Percentiles rank a stretch among this genome's conserved stretches.
Evolutionary conservation across 805 yeast species (phyloP).

Genomic region (Saturnispora silvae): DNA sequence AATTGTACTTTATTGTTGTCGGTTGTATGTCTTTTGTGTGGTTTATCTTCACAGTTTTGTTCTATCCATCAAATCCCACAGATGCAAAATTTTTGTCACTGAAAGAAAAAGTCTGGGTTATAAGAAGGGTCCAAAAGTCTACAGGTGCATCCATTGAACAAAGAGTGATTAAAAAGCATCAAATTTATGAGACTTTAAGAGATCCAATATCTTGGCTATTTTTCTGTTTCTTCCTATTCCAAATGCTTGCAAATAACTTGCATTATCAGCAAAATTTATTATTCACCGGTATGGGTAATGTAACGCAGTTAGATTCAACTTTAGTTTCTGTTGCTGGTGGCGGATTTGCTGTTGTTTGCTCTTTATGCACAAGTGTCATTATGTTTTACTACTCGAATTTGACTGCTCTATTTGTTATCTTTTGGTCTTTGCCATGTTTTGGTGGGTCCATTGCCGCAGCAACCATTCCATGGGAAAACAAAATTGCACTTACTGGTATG

Average conservation of each 20-base stretch:
- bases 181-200: slow-evolving; percentile 37
- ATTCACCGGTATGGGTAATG: slow-evolving; percentile 32
- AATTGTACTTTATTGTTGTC: slow-evolving; percentile 42
- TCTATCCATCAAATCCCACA: slow-evolving; percentile 50
- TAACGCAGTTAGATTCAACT: slow-evolving; percentile 35
- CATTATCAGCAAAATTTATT: slow-evolving; percentile 43
- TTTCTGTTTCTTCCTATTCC: slow-evolving; percentile 30
- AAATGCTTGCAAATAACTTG: slow-evolving; percentile 42
- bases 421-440: slow-evolving; percentile 26
- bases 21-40: slow-evolving; percentile 43
- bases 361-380: slow-evolving; percentile 29
- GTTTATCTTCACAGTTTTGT: slow-evolving; percentile 25
- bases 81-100: slow-evolving; percentile 35
- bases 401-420: slow-evolving; percentile 25
- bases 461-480: slow-evolving; percentile 34
- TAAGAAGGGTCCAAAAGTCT: slow-evolving; percentile 30
- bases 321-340: slow-evolving; percentile 44
- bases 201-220: slow-evolving; percentile 41
- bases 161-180: slow-evolving; percentile 35
- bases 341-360: slow-evolving; percentile 35
- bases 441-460: slow-evolving; percentile 20
- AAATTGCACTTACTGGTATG: slow-evolving; percentile 37
- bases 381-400: slow-evolving; percentile 27
- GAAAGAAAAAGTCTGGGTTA: slow-evolving; percentile 43
- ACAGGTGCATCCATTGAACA: slow-evolving; percentile 34